Percentiles rank a stretch among this genome's conserved stretches.
These are phyloP conservation scores for Pestalotiopsis sp. DNA, from an alignment of 2,329 filamentous ascomycete species.

Conservation along the genomic window DNA sequence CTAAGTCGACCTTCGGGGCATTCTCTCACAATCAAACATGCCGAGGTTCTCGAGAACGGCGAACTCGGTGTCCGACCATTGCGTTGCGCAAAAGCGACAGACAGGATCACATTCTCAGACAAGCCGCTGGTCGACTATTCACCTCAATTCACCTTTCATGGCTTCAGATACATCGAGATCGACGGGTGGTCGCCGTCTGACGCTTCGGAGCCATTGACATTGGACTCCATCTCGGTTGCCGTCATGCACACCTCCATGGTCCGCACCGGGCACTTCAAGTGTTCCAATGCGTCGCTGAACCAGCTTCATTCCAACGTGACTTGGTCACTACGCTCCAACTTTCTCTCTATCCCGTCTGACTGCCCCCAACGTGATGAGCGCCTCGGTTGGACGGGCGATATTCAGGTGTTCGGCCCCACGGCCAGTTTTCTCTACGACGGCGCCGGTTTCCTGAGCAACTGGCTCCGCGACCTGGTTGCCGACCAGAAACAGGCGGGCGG, in stretches of 20 bases:
- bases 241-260: constrained; percentile 23
- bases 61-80: constrained; percentile 43
- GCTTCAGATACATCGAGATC: constrained; percentile 47
- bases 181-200: constrained; percentile 32
- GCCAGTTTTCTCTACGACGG: constrained; percentile 44
- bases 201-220: neutral
- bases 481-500: constrained; percentile 12
- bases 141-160: constrained; percentile 44
- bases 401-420: constrained; percentile 42
- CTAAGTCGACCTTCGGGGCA: constrained; percentile 11
- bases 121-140: constrained; percentile 29
- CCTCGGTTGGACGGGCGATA: constrained; percentile 48
- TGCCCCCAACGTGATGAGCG: constrained; percentile 45
- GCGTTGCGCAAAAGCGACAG: constrained; percentile 41
- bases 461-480: constrained; percentile 30
- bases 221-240: constrained; percentile 9
- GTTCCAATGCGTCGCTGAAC: constrained; percentile 52
- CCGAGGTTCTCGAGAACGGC: constrained; percentile 43
- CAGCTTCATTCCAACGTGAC: constrained; percentile 52
- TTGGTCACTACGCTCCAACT: constrained; percentile 60
- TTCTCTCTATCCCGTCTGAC: constrained; percentile 56
- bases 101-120: constrained; percentile 37
- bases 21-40: constrained; percentile 35
- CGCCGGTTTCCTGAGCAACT: constrained; percentile 37
- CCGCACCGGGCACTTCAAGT: constrained; percentile 48